Percentiles rank a stretch among this genome's conserved stretches.
phyloP scores from a whole-genome alignment of 768 basidiomycete species.

The Trametes elegans region DNA sequence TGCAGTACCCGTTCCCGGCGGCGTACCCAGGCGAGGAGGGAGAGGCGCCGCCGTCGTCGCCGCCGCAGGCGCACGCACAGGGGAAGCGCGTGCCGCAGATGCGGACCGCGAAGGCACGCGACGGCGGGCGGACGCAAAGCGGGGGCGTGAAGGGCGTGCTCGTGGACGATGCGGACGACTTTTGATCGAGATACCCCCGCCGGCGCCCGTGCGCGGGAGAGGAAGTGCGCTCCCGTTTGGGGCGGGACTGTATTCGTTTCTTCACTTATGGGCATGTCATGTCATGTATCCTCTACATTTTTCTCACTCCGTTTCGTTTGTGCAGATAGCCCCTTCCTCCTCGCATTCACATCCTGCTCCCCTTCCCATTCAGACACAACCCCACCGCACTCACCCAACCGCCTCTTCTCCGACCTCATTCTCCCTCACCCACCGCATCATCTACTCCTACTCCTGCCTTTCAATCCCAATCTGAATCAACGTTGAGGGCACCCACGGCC shows the following conservation, averaged over 20 bases:
- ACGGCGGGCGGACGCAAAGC: conserved; percentile 83
- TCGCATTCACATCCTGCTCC: not conserved
- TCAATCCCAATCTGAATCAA: too few relatives aligned
- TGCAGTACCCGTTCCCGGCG: conserved; percentile 67
- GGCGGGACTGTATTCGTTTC: not conserved
- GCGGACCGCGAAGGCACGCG: conserved; percentile 71
- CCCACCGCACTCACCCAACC: too few relatives aligned
- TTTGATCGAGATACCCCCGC: conserved; percentile 10
- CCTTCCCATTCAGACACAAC: not conserved
- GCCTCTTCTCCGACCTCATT: too few relatives aligned
- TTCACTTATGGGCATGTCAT: conserved; percentile 1
- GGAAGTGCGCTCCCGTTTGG: too few relatives aligned
- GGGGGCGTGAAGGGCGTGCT: conserved; percentile 78
- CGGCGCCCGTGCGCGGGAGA: not conserved
- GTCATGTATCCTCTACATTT: conserved; percentile 3
- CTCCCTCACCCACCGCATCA: too few relatives aligned
- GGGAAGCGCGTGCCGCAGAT: conserved; percentile 49
- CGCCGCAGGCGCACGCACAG: conserved; percentile 11
- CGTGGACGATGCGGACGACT: conserved; percentile 38
- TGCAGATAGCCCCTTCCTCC: not conserved
- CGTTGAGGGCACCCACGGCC: too few relatives aligned
- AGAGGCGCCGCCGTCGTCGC: conserved; percentile 19
- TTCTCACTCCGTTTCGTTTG: not conserved
- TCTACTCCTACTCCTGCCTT: too few relatives aligned
- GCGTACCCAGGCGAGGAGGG: conserved; percentile 32